Evolutionary conservation across 2,329 filamentous ascomycete genomes (phyloP).

Genomic region (Xenosphaeropsis pyriputrescens): DNA sequence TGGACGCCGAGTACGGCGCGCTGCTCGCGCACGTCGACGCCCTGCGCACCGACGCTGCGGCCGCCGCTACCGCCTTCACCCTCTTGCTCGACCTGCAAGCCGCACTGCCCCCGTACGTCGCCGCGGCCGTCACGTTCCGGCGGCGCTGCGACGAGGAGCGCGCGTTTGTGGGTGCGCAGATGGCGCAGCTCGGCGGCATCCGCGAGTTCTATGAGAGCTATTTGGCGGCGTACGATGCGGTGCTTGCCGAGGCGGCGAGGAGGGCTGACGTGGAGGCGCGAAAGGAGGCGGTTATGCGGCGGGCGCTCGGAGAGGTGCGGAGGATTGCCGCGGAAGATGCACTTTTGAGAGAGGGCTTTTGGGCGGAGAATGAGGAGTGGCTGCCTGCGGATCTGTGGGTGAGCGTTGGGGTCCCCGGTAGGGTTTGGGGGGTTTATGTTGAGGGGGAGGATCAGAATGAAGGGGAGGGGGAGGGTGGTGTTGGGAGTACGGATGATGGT

Average conservation of each 20-base stretch:
- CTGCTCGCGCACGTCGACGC: constrained; percentile 49
- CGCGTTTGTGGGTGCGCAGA: constrained; percentile 48
- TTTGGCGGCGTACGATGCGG: constrained; percentile 64
- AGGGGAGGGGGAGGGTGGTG: too few species aligned
- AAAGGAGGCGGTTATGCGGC: constrained; percentile 59
- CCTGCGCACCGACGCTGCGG: constrained; percentile 40
- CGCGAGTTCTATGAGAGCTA: constrained; percentile 81
- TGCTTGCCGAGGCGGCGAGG: constrained; percentile 73
- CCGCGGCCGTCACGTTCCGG: constrained; percentile 48
- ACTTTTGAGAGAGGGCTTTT: constrained; percentile 61
- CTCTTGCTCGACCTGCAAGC: constrained; percentile 53
- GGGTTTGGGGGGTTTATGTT: too few species aligned
- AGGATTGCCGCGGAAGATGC: constrained; percentile 61
- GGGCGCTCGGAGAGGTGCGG: constrained; percentile 64
- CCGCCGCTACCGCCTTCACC: constrained; percentile 34
- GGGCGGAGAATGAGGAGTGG: constrained; percentile 70
- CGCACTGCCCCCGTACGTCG: constrained; percentile 49
- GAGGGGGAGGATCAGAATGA: too few species aligned
- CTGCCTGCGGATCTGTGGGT: constrained; percentile 82
- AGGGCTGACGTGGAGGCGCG: constrained; percentile 59
- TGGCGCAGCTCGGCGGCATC: constrained; percentile 65
- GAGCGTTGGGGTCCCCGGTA: constrained; percentile 20
- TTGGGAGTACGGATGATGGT: too few species aligned
- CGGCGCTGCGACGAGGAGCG: constrained; percentile 63
- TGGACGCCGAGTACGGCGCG: constrained; percentile 55